These are phyloP conservation scores for Trypanosoma lewisi DNA, from an alignment of 208 protist genomes.

Conservation along the genomic window DNA sequence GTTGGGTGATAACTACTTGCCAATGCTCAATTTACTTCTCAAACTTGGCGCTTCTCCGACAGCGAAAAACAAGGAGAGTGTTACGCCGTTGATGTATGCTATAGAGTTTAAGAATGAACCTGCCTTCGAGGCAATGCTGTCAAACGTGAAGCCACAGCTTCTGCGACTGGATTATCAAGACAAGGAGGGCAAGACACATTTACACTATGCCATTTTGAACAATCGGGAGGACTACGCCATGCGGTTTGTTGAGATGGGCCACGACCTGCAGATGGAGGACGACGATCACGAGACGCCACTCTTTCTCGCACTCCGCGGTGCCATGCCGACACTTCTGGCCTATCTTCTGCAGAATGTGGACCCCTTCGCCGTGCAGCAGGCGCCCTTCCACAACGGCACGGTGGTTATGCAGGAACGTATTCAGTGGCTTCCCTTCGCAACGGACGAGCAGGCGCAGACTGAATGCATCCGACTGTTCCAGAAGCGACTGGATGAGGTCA, in stretches of 20 bases:
- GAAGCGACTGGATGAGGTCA: slow-evolving; percentile 55
- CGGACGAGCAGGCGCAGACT: slow-evolving; percentile 24
- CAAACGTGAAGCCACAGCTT: slow-evolving; percentile 30
- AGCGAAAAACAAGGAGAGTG: slow-evolving; percentile 68
- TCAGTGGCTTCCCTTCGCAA: slow-evolving; percentile 59
- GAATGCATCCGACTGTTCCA: slow-evolving; percentile 60
- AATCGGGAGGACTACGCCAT: slow-evolving; percentile 60
- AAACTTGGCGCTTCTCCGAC: slow-evolving; percentile 62
- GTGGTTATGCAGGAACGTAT: slow-evolving; percentile 75
- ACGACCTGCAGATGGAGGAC: slow-evolving; percentile 68
- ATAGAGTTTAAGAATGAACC: slow-evolving; percentile 63
- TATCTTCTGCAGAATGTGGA: slow-evolving; percentile 53
- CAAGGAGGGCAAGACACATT: slow-evolving; percentile 49
- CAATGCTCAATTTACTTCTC: slow-evolving; percentile 73
- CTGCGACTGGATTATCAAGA: slow-evolving; percentile 67
- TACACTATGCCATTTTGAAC: slow-evolving; percentile 72
- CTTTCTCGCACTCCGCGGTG: slow-evolving; percentile 54
- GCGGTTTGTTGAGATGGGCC: slow-evolving; percentile 63
- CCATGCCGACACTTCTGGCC: slow-evolving; percentile 51
- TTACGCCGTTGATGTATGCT: slow-evolving; percentile 80
- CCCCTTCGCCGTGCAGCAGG: slow-evolving; percentile 70
- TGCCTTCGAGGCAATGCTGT: slow-evolving; percentile 60
- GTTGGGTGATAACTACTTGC: slow-evolving; percentile 56
- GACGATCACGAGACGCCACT: slow-evolving; percentile 61
- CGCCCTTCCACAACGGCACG: slow-evolving; percentile 79